phyloP scores from a whole-genome alignment of 176 grass and related monocot species.

The Zea mays region Zm-B73-REFERENCE-NAM-5.0 NC_050103.1:180919501-180920000 shows the following conservation, averaged over 20 bases:
- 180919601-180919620: slow-evolving; percentile 95
- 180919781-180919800: slow-evolving; percentile 96
- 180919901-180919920: slow-evolving; percentile 72
- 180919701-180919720: slow-evolving; percentile 74
- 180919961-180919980: slow-evolving; percentile 75
- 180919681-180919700: slow-evolving; percentile 65
- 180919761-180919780: slow-evolving; percentile 96
- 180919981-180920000: slow-evolving; percentile 81
- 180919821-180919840: slow-evolving; percentile 81
- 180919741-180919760: slow-evolving; percentile 97
- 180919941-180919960: slow-evolving; percentile 61
- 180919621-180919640: slow-evolving; percentile 98
- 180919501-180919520: slow-evolving; percentile 97
- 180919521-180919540: slow-evolving; percentile 95
- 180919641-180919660: slow-evolving; percentile 90
- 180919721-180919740: slow-evolving; percentile 79
- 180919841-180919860: slow-evolving; percentile 95
- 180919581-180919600: slow-evolving; percentile 95
- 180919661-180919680: slow-evolving; percentile 62
- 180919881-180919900: slow-evolving; percentile 66
- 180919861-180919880: slow-evolving; percentile 65
- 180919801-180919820: slow-evolving; percentile 75
- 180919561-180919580: slow-evolving; percentile 93
- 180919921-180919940: slow-evolving; percentile 81
- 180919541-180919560: slow-evolving; percentile 98